Evolutionary conservation across 2,329 filamentous ascomycete species (phyloP).

Genomic region (Fusarium anguioides): DNA sequence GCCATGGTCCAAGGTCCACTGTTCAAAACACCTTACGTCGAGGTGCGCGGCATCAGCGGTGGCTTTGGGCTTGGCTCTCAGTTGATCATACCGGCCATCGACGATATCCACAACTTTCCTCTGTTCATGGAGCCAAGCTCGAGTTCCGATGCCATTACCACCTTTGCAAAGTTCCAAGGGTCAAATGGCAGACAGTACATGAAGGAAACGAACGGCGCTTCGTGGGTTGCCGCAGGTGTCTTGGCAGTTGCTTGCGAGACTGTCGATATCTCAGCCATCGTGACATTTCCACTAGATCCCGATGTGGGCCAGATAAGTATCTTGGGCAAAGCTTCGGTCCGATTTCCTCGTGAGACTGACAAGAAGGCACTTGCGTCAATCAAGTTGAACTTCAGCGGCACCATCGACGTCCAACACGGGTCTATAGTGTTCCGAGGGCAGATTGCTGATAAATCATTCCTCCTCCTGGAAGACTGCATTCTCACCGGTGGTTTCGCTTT

Average conservation of each 20-base stretch:
- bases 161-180: background rate
- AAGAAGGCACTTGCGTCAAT: background rate
- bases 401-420: background rate
- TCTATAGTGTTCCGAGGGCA: background rate
- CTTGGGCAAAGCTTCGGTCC: background rate
- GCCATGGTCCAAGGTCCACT: background rate
- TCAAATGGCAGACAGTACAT: background rate
- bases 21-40: background rate
- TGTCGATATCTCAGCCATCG: fast-evolving
- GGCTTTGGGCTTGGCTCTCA: background rate
- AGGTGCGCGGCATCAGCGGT: background rate
- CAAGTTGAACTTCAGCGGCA: background rate
- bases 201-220: background rate
- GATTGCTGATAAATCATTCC: background rate
- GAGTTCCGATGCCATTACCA: background rate
- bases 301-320: background rate
- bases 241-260: background rate
- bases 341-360: background rate
- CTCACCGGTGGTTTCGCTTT: background rate
- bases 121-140: background rate
- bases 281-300: background rate
- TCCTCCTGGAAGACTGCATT: background rate
- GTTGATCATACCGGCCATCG: background rate
- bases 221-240: background rate
- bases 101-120: background rate